Evolutionary conservation across 441 rosid genomes (phyloP).

Genomic region (Cnidoscolus chayamansa): DNA sequence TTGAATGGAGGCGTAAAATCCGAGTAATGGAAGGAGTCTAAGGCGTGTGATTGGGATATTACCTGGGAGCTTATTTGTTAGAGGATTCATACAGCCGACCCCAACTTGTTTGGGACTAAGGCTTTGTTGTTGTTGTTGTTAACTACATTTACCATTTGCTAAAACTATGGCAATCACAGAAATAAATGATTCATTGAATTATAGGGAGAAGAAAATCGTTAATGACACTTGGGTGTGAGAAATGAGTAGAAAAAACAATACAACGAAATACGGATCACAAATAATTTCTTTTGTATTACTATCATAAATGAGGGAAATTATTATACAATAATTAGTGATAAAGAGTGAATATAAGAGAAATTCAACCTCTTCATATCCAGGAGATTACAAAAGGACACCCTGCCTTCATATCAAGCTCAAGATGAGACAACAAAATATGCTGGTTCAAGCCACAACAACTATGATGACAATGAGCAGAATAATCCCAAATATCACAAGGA

Average conservation of each 20-base stretch:
- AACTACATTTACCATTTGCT: too few species aligned
- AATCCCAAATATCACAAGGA: conserved; percentile 76
- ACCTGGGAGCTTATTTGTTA: too few species aligned
- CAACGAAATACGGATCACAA: not conserved
- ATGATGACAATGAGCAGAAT: conserved; percentile 65
- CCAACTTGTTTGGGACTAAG: too few species aligned
- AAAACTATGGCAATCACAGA: not conserved
- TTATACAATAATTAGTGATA: not conserved
- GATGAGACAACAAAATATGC: not conserved
- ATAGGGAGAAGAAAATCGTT: not conserved
- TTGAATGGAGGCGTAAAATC: too few species aligned
- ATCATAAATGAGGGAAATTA: not conserved
- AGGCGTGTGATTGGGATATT: too few species aligned
- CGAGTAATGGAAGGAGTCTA: too few species aligned
- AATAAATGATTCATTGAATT: not conserved
- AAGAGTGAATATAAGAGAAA: not conserved
- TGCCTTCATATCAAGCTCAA: not conserved
- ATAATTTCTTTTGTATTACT: not conserved
- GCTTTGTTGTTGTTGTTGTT: too few species aligned
- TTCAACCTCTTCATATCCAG: too few species aligned
- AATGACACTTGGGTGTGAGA: not conserved
- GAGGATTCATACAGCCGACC: too few species aligned
- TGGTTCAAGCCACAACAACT: conserved; percentile 53
- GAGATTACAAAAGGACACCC: not conserved
- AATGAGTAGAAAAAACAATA: not conserved